Percentiles rank a stretch among this genome's conserved stretches.
These are phyloP conservation scores for Saccharum officinarum DNA, from an alignment of 176 grass and related monocot species.

Conservation along the genomic window DNA sequence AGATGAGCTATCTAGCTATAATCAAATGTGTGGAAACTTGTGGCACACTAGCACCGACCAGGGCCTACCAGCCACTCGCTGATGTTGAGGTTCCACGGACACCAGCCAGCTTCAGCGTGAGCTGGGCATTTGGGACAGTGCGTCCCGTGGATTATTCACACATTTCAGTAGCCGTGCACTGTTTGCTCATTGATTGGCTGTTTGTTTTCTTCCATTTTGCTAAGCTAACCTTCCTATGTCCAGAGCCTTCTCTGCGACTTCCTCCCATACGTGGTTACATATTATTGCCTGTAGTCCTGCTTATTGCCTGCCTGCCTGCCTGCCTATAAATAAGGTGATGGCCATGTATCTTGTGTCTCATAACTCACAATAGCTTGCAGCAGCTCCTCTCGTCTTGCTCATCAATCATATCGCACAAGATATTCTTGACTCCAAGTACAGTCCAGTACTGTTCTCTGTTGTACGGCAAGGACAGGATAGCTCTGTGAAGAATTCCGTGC, in stretches of 20 bases:
- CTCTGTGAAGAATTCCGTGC: neutral
- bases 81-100: slow-evolving; percentile 24
- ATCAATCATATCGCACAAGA: neutral
- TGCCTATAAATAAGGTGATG: slow-evolving; percentile 42
- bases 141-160: slow-evolving; percentile 12
- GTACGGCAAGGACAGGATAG: neutral
- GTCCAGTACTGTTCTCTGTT: neutral
- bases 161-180: neutral
- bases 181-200: slow-evolving; percentile 11
- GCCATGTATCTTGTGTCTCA: slow-evolving; percentile 14
- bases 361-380: slow-evolving; percentile 9
- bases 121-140: slow-evolving; percentile 27
- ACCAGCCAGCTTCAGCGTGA: slow-evolving; percentile 18
- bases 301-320: neutral
- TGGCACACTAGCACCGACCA: slow-evolving; percentile 41
- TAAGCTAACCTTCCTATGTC: neutral
- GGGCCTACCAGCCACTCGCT: slow-evolving; percentile 24
- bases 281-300: neutral
- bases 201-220: slow-evolving; percentile 36
- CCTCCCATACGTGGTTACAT: neutral
- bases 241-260: slow-evolving; percentile 47
- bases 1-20: neutral
- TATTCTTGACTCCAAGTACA: slow-evolving; percentile 1
- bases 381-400: neutral
- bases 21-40: slow-evolving; percentile 38